phyloP scores from a whole-genome alignment of 2,329 filamentous ascomycete genomes.

The Colletotrichum orchidophilum region DNA sequence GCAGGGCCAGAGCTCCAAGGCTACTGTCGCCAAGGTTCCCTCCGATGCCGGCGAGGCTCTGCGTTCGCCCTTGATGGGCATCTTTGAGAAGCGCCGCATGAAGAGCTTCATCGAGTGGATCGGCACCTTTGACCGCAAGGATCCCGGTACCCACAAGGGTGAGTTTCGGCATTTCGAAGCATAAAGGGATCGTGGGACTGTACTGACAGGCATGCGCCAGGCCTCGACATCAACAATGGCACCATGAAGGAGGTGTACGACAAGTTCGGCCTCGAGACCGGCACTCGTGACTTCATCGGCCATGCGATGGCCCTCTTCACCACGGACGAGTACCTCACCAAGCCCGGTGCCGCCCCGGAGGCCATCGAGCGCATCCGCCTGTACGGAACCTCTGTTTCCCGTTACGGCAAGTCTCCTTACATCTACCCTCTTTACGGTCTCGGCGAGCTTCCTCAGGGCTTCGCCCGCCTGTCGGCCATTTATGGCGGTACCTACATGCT shows the following conservation, averaged over 20 bases:
- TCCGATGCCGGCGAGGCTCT: slow-evolving; percentile 92
- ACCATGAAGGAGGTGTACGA: slow-evolving; percentile 99
- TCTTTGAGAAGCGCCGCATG: slow-evolving; percentile 97
- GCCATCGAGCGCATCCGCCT: slow-evolving; percentile 91
- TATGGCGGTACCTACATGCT: slow-evolving; percentile 99
- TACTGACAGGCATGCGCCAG: slow-evolving; percentile 52
- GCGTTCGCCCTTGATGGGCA: slow-evolving; percentile 91
- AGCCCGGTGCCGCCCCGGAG: slow-evolving; percentile 79
- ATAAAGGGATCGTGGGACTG: not conserved
- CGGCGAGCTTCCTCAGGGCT: slow-evolving; percentile 96
- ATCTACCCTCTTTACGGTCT: slow-evolving; percentile 99
- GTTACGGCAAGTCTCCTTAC: slow-evolving; percentile 98
- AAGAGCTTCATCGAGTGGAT: slow-evolving; percentile 98
- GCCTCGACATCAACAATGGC: slow-evolving; percentile 79
- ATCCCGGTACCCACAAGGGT: slow-evolving; percentile 92
- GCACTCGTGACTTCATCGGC: slow-evolving; percentile 94
- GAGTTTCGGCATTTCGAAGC: slow-evolving; percentile 38
- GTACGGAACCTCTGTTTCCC: slow-evolving; percentile 96
- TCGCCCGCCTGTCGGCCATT: slow-evolving; percentile 96
- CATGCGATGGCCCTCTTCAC: slow-evolving; percentile 98
- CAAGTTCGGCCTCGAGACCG: slow-evolving; percentile 91
- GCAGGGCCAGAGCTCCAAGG: slow-evolving; percentile 82
- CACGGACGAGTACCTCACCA: slow-evolving; percentile 83
- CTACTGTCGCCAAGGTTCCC: slow-evolving; percentile 95
- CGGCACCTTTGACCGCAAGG: slow-evolving; percentile 82